Evolutionary conservation across 352 stramenopile species (phyloP).

Genomic region (Phytopythium helicoides): DNA sequence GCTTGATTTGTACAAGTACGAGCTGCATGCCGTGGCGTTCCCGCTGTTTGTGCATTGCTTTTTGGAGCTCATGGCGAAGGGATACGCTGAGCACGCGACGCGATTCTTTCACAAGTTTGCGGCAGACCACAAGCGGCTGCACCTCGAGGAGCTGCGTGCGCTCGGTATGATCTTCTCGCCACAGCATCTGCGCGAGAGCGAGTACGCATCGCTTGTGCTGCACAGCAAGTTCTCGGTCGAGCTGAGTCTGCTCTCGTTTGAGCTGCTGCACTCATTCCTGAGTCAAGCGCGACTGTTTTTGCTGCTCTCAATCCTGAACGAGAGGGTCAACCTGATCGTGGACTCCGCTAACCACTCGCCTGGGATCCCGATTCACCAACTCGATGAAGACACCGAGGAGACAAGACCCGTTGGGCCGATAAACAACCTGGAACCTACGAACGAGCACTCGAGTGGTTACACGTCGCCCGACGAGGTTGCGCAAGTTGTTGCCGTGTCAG

Average conservation of each 20-base stretch:
- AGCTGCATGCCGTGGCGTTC: conserved; percentile 75
- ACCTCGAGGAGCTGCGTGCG: conserved; percentile 64
- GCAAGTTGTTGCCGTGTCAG: conserved; percentile 37
- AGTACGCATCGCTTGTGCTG: conserved; percentile 76
- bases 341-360: conserved; percentile 57
- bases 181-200: conserved; percentile 62
- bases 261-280: conserved; percentile 79
- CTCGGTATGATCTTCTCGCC: conserved; percentile 63
- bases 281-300: conserved; percentile 77
- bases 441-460: conserved; percentile 33
- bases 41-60: conserved; percentile 84
- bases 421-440: conserved; percentile 39
- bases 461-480: conserved; percentile 63
- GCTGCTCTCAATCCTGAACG: conserved; percentile 74
- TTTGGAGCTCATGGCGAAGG: conserved; percentile 73
- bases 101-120: conserved; percentile 61
- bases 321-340: conserved; percentile 73
- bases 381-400: conserved; percentile 38
- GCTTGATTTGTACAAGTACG: conserved; percentile 85
- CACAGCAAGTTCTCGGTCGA: conserved; percentile 85
- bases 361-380: conserved; percentile 58
- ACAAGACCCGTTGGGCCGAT: conserved; percentile 15
- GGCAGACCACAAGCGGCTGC: conserved; percentile 61
- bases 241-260: conserved; percentile 79
- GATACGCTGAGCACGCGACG: conserved; percentile 42